Percentiles rank a stretch among this genome's conserved stretches.
Conservation (phyloP, 2,329 filamentous ascomycete genomes). For the Epichloe festucae region DNA sequence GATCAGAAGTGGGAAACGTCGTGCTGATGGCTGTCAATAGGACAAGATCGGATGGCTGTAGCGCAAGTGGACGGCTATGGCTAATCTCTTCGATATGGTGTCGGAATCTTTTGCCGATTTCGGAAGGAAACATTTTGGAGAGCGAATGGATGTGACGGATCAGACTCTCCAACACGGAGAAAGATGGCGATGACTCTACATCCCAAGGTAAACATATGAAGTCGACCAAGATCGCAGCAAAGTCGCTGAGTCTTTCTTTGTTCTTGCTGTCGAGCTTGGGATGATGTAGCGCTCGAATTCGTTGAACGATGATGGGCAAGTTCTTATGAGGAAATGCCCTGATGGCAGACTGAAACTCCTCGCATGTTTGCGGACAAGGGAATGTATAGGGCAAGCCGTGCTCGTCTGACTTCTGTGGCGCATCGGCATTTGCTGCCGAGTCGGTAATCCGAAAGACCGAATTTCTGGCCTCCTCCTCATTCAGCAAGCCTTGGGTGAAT, state of each 20-base stretch:
- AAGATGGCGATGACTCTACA: slow-evolving; percentile 36
- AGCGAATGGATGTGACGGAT: slow-evolving; percentile 88
- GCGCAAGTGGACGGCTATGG: slow-evolving; percentile 34
- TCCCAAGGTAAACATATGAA: slow-evolving; percentile 39
- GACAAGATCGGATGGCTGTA: slow-evolving; percentile 58
- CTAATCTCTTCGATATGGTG: slow-evolving; percentile 50
- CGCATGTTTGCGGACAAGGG: slow-evolving; percentile 65
- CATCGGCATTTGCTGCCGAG: slow-evolving; percentile 26
- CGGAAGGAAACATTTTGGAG: slow-evolving; percentile 69
- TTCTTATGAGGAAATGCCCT: slow-evolving; percentile 48
- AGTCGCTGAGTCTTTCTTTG: slow-evolving; percentile 64
- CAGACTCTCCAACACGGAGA: slow-evolving; percentile 61
- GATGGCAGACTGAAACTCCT: slow-evolving; percentile 58
- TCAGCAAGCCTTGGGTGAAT: slow-evolving; percentile 57
- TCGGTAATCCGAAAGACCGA: slow-evolving; percentile 33
- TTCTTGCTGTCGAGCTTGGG: slow-evolving; percentile 75
- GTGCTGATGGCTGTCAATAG: slow-evolving; percentile 72
- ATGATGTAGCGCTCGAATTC: slow-evolving; percentile 85
- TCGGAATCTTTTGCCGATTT: slow-evolving; percentile 67
- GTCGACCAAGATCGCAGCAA: slow-evolving; percentile 53
- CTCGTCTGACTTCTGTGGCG: slow-evolving; percentile 29
- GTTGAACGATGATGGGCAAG: slow-evolving; percentile 68
- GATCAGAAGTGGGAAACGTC: slow-evolving; percentile 89
- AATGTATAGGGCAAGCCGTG: slow-evolving; percentile 70
- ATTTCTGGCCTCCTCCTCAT: slow-evolving; percentile 41